Conservation (phyloP, 257 asterid genomes). For the Voacanga thouarsii region DNA sequence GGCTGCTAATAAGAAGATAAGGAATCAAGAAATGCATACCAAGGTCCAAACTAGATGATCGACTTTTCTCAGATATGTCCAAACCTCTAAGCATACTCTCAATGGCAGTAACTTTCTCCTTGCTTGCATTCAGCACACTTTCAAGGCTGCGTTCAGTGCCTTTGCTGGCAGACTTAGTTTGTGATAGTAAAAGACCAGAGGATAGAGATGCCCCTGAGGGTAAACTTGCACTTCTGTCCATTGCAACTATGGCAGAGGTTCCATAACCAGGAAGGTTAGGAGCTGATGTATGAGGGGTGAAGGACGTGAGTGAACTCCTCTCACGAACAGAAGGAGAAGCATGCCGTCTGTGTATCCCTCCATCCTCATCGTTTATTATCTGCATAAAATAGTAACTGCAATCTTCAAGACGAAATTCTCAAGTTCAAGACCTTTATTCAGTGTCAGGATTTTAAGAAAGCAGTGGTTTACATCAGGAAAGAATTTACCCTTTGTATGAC, state of each 20-base stretch:
- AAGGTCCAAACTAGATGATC: slow-evolving; percentile 98
- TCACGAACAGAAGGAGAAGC: slow-evolving; percentile 97
- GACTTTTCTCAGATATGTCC: slow-evolving; percentile 67
- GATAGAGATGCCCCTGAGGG: slow-evolving; percentile 62
- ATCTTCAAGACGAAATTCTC: neutral
- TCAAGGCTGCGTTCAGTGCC: slow-evolving; percentile 90
- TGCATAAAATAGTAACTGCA: slow-evolving; percentile 16
- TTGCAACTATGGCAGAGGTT: slow-evolving; percentile 95
- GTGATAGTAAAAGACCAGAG: slow-evolving; percentile 73
- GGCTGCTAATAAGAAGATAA: slow-evolving; percentile 11
- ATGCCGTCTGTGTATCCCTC: slow-evolving; percentile 92
- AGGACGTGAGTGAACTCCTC: slow-evolving; percentile 60
- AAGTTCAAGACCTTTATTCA: neutral
- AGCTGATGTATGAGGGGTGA: slow-evolving; percentile 60
- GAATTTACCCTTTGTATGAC: slow-evolving; percentile 86
- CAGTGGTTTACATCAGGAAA: slow-evolving; percentile 14
- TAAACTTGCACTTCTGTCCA: slow-evolving; percentile 83
- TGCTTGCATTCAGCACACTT: slow-evolving; percentile 93
- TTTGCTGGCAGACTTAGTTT: slow-evolving; percentile 60
- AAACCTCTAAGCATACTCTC: slow-evolving; percentile 97
- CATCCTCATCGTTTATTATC: slow-evolving; percentile 96
- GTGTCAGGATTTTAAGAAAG: slow-evolving; percentile 1
- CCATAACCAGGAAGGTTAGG: slow-evolving; percentile 86
- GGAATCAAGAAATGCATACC: slow-evolving; percentile 54
- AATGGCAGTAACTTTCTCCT: slow-evolving; percentile 94